Evolutionary conservation across 345 rosid species (phyloP).

Genomic region (Citrus mangshanensis): DNA sequence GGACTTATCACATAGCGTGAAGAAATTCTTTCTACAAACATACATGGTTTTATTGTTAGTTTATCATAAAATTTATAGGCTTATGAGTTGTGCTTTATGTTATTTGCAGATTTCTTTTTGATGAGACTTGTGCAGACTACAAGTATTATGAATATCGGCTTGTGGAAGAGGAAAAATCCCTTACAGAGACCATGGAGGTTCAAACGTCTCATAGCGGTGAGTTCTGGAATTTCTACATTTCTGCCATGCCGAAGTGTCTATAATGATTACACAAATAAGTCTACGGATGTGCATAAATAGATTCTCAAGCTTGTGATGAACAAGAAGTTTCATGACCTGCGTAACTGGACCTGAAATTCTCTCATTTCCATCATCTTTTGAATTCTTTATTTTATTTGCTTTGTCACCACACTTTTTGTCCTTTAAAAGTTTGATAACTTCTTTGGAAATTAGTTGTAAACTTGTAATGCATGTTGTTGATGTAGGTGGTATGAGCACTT

Average conservation of each 20-base stretch:
- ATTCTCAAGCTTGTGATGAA: neutral
- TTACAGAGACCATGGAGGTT: slow-evolving; percentile 49
- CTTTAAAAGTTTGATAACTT: neutral
- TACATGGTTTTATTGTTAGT: neutral
- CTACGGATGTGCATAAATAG: neutral
- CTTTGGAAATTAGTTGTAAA: slow-evolving; percentile 7
- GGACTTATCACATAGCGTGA: neutral
- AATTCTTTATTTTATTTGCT: neutral
- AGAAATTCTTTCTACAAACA: neutral
- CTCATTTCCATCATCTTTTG: neutral
- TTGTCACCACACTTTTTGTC: neutral
- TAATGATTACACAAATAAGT: neutral
- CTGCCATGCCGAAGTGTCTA: neutral
- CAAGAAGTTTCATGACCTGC: neutral
- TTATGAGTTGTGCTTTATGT: neutral
- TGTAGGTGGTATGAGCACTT: slow-evolving; percentile 46
- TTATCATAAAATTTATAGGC: neutral
- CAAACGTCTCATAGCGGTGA: slow-evolving; percentile 48
- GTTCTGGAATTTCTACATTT: slow-evolving; percentile 15
- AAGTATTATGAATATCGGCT: slow-evolving; percentile 78
- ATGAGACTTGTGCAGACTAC: slow-evolving; percentile 76
- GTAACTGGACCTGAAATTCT: neutral
- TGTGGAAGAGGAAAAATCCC: slow-evolving; percentile 71
- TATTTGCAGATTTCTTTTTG: slow-evolving; percentile 73
- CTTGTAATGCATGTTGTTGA: slow-evolving; percentile 2